Percentiles rank a stretch among this genome's conserved stretches.
Conservation (phyloP, 2,329 filamentous ascomycete species). For the Rhytidhysteron rufulum region DNA sequence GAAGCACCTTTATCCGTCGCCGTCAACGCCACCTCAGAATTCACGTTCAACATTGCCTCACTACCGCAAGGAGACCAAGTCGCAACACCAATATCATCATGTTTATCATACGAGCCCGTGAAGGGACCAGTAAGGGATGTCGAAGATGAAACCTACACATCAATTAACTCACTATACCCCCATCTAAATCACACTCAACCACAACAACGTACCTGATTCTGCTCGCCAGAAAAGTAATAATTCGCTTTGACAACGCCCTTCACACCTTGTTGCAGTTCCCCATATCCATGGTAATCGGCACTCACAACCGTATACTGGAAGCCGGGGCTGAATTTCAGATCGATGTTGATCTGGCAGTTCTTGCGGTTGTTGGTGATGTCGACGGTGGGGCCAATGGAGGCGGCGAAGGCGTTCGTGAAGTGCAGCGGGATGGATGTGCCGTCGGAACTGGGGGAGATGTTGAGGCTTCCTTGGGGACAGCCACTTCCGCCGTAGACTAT, state of each 20-base stretch:
- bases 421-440: not conserved
- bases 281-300: conserved; percentile 34
- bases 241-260: conserved; percentile 30
- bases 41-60: not conserved
- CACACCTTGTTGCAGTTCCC: conserved; percentile 30
- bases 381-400: conserved; percentile 21
- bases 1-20: not conserved
- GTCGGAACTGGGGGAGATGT: not conserved
- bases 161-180: not conserved
- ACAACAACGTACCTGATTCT: conserved; percentile 18
- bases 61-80: conserved; percentile 24
- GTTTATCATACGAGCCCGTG: conserved; percentile 42
- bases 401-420: conserved; percentile 30
- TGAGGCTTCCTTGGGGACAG: not conserved
- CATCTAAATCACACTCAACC: not conserved
- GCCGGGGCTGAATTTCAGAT: conserved; percentile 30
- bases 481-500: not conserved
- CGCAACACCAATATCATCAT: conserved; percentile 32
- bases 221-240: conserved; percentile 35
- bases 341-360: conserved; percentile 36
- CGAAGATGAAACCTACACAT: not conserved
- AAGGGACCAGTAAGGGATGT: conserved; percentile 38
- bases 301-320: conserved; percentile 33
- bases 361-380: conserved; percentile 28
- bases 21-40: not conserved